These are phyloP conservation scores for Batrachochytrium dendrobatidis DNA, from an alignment of 371 early-diverging fungal genomes.

Conservation along the genomic window DNA sequence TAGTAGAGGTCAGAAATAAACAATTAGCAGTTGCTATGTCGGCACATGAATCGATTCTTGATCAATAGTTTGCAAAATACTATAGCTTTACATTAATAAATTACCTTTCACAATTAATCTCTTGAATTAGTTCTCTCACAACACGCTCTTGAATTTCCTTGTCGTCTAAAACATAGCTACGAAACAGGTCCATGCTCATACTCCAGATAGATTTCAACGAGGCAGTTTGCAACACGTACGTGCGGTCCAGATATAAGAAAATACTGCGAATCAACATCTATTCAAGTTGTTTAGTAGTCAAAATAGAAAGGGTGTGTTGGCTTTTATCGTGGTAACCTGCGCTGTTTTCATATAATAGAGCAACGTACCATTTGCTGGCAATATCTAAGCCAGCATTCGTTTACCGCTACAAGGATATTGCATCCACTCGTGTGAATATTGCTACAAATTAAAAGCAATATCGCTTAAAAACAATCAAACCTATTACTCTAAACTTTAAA, in stretches of 20 bases:
- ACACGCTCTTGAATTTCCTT: conserved; percentile 9
- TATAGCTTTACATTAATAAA: neutral
- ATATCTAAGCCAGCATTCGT: conserved; percentile 57
- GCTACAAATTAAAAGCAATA: neutral
- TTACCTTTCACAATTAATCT: conserved; percentile 56
- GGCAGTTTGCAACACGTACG: conserved; percentile 69
- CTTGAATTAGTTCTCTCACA: conserved; percentile 42
- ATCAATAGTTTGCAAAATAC: too few relatives aligned
- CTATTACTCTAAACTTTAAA: neutral
- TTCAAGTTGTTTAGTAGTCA: neutral
- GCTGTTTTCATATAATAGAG: neutral
- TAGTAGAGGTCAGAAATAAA: neutral
- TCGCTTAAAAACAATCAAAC: neutral
- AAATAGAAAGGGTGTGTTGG: neutral
- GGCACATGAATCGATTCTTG: conserved; percentile 8
- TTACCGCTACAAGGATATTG: conserved; percentile 39
- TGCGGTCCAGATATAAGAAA: conserved; percentile 86
- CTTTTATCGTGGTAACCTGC: neutral
- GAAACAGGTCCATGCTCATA: conserved; percentile 70
- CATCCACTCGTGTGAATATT: neutral
- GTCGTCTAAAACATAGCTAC: conserved; percentile 46
- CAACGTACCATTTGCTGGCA: conserved; percentile 53
- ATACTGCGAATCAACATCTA: conserved; percentile 69
- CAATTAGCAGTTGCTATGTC: conserved; percentile 2
- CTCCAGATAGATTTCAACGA: conserved; percentile 69